Evolutionary conservation across 768 basidiomycete genomes (phyloP).

Genomic region (Leccinellum albellum): DNA sequence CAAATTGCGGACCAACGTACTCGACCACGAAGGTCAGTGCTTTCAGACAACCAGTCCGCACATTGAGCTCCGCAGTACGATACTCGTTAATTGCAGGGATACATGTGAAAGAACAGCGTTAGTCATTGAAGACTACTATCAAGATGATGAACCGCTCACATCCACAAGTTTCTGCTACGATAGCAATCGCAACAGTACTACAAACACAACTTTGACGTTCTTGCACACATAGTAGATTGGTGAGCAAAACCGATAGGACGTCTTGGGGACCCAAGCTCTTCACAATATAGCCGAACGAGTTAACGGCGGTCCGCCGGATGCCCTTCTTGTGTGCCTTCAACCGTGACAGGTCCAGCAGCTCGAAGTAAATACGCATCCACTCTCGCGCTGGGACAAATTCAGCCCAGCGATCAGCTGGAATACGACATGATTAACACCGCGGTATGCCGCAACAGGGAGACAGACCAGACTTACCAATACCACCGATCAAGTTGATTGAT

Average conservation of each 20-base stretch:
- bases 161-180: constrained; percentile 91
- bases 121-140: neutral
- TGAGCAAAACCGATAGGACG: constrained; percentile 90
- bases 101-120: constrained; percentile 75
- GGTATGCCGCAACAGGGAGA: neutral
- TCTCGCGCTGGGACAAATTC: constrained; percentile 98
- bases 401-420: constrained; percentile 89
- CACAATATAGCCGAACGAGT: constrained; percentile 99
- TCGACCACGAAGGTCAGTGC: constrained; percentile 98
- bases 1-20: constrained; percentile 96
- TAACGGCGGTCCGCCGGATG: constrained; percentile 97
- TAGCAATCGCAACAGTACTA: constrained; percentile 96
- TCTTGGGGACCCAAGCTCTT: constrained; percentile 99
- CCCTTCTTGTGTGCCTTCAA: constrained; percentile 99
- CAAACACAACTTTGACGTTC: constrained; percentile 99
- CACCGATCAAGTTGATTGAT: constrained; percentile 98
- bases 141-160: constrained; percentile 35
- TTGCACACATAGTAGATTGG: constrained; percentile 95
- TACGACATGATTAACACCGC: constrained; percentile 1
- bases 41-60: constrained; percentile 97
- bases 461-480: constrained; percentile 55
- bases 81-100: constrained; percentile 99
- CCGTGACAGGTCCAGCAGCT: constrained; percentile 90
- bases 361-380: constrained; percentile 99
- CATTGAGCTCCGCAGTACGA: constrained; percentile 96